Evolutionary conservation across 2,329 filamentous ascomycete species (phyloP).

Genomic region (Magnaporthales sp.): DNA sequence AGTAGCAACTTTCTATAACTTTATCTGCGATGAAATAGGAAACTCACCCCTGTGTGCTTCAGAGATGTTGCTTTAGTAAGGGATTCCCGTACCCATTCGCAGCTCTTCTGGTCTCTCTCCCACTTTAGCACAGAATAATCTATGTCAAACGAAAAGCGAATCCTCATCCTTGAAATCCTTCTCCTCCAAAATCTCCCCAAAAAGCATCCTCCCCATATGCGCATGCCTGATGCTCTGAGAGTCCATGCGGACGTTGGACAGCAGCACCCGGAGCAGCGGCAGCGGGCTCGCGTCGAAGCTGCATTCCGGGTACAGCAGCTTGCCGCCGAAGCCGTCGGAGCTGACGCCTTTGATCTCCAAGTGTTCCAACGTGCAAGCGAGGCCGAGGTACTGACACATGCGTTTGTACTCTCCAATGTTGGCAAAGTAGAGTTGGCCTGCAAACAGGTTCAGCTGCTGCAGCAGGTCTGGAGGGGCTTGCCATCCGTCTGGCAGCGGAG

Average conservation of each 20-base stretch:
- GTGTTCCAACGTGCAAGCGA: neutral
- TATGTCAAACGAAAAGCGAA: neutral
- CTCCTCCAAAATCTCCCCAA: neutral
- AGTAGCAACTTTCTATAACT: too few relatives aligned
- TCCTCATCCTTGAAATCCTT: neutral
- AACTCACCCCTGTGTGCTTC: too few relatives aligned
- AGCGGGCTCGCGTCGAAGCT: neutral
- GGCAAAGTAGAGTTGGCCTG: slow-evolving; percentile 56
- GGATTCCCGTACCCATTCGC: too few relatives aligned
- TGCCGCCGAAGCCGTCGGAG: neutral
- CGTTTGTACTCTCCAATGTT: slow-evolving; percentile 43
- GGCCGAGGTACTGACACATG: slow-evolving; percentile 42
- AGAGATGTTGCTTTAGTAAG: too few relatives aligned
- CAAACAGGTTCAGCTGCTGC: slow-evolving; percentile 53
- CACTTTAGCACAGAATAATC: neutral
- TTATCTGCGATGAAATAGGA: too few relatives aligned
- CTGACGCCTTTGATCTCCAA: neutral
- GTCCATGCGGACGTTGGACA: neutral
- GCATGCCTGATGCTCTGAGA: neutral
- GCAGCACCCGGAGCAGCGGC: neutral
- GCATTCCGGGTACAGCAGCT: neutral
- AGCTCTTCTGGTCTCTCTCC: neutral
- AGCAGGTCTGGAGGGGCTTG: slow-evolving; percentile 19
- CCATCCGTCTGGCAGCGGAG: slow-evolving; percentile 10
- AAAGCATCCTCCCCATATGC: neutral